Base-by-base conservation (phyloP, 2,329 filamentous ascomycete species). In the Byssochlamys sp. region DNA sequence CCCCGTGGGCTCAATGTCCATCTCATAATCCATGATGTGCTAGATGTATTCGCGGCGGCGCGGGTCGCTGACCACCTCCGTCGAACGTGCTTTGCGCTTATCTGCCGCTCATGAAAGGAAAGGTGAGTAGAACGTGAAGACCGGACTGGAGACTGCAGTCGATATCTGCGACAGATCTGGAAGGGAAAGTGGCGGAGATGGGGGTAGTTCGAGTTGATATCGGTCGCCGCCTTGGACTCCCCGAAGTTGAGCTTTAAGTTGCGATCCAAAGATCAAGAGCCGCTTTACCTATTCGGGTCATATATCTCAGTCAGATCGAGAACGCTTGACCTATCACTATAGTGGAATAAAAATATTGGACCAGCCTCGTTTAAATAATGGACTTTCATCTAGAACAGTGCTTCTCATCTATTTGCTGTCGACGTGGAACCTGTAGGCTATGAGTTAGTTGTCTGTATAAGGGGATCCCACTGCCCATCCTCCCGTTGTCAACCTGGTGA, bases 1-100 rank as follows among this genome's bases (percentile, higher is more conserved):
- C 63, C 76, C 76, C 25, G 72, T 68, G 64, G 75, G 72, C 72
- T 78, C 76, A 59, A 77, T 74, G 54, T 78, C 76, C 75, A 77
- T 78, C 65, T 74, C 73, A 62, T 75, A 76, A 55, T 76, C 73
- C 74, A 76, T 76, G 56, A 39, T 67, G 65, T 35, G 24, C 24
- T n/a, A 14, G 39, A 45, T 45, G n/a, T 50, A 31, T 27, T 27
- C 12, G 49, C 35, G 58, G 67, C 63, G 59, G 63, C 63, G 62
- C 60, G 39, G 25, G 39, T 62, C 58, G 29, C 57, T 62, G 59
- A 61, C 65, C 58, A 64, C 65, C 58, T 55, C 53, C 33, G 53
- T 55, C 39, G 31, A 55, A 51, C 52, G 6, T 11, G 6, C 55
- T 66, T 64, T 26, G 65, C 66, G 26, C 65, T 64, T 11, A 51